Evolutionary conservation across 257 asterid genomes (phyloP), one percentile per base, ranked within the genome.

Genomic region (Euphrasia confusa): DNA sequence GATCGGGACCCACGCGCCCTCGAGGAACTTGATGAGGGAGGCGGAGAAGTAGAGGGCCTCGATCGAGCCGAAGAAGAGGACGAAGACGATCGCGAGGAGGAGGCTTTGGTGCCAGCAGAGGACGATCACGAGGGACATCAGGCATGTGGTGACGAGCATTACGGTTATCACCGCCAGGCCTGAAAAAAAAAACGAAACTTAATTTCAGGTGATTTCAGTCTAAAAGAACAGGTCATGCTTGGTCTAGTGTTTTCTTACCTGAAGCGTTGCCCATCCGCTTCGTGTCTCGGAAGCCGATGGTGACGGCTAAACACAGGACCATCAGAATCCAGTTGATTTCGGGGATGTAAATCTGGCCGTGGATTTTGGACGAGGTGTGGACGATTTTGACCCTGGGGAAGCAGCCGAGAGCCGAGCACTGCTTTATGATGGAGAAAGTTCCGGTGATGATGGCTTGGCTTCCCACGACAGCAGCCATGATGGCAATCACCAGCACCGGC

Each of bases 1-100:
- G 30, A 88, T 52, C 0, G 98, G 96, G 54, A 90, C 96, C 98
- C 98, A 90, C 0, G 98, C 96, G n/a, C 98, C 98, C 27, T 90
- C 98, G 1, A 58, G 83, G 79, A 90, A 90, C 78, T 90, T 90
- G 78, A 85, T 88, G 21, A 90, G 83, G 39, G 98, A 90, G 39
- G 98, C 94, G 0, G 98, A 88, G 82, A 90, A 90, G 84, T 85
- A 90, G 69, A 90, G 96, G 1, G 83, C 96, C 68, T 90, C 98
- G 12, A 90, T 68, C 24, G 86, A 83, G 12, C 98, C 98, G 45
- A 90, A 90, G 89, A 90, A 80, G 64, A 88, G 68, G 44, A 84
- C 78, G 68, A 90, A 90, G 69, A 83, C 74, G 40, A 88, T 10
- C 28, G 98, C 94, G 0, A 85, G 76, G 13, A 83, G 54, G 60